phyloP scores from a whole-genome alignment of 2,329 filamentous ascomycete genomes.

The Magnaporthiopsis poae region DNA sequence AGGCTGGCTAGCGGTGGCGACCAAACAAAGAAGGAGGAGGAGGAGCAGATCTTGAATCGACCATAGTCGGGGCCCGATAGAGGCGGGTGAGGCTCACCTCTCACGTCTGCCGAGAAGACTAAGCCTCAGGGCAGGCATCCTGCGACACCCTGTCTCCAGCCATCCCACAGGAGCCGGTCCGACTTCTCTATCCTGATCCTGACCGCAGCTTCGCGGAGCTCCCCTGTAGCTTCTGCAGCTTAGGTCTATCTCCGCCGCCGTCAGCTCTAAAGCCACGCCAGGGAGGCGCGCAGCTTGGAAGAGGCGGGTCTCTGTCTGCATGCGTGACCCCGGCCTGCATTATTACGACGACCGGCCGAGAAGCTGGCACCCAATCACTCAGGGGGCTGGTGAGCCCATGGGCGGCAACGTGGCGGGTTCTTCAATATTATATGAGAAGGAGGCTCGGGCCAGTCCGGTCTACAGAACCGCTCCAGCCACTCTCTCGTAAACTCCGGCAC shows the following conservation, averaged over 20 bases:
- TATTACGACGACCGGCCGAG: background rate
- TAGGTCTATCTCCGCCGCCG: background rate
- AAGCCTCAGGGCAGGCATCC: background rate
- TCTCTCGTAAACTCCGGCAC: constrained; percentile 9
- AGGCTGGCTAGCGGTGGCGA: background rate
- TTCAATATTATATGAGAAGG: background rate
- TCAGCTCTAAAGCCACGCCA: background rate
- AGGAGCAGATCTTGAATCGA: background rate
- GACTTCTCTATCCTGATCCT: background rate
- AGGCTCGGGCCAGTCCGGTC: background rate
- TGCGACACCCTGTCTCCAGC: background rate
- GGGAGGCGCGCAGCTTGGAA: background rate
- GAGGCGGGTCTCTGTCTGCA: background rate
- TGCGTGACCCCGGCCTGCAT: background rate
- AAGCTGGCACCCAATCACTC: background rate
- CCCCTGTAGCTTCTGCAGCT: background rate
- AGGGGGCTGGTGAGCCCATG: background rate
- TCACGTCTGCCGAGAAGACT: background rate
- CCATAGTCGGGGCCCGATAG: background rate
- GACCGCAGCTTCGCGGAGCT: background rate
- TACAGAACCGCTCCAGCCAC: background rate
- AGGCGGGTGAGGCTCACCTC: background rate
- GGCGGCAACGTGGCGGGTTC: background rate
- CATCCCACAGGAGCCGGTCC: background rate
- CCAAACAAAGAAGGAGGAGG: too few relatives aligned